Evolutionary conservation across 768 basidiomycete genomes (phyloP), one percentile per base, ranked within the genome.

Genomic region (Lyophyllum atratum): DNA sequence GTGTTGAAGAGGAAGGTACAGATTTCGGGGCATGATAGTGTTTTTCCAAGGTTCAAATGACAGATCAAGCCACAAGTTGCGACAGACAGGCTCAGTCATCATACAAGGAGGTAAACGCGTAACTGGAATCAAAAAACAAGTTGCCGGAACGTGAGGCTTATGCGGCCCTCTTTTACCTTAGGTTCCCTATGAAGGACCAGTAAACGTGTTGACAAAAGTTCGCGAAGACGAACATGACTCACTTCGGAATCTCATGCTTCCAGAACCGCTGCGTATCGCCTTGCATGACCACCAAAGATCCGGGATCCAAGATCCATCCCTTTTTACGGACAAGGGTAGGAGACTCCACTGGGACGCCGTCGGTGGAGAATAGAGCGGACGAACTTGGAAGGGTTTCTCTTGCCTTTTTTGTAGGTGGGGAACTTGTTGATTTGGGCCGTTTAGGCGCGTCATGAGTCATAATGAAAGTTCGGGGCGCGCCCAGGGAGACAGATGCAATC

Each of bases 171-270:
- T 37, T 63, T 68, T 11, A 70, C 64, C 43, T 68, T 68, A 0
- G 62, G 62, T 54, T 72, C 69, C 56, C 71, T 72, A 28, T 5
- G 21, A 19, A 33, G 39, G 28, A 40, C 4, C 24, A 24, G 14
- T 46, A 26, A 53, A n/a, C 46, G 19, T 48, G 4, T 19, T 15
- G 17, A 4, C 19, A 22, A 10, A 39, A 12, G 19, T 15, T 26
- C 9, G 10, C 42, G 4, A 25, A 15, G 19, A 15, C 10, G 10
- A 50, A 33, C 34, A 11, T 25, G 19, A 54, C 64, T 48, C 45
- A 70, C 71, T 64, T 72, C 2, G 71, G 69, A 33, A 72, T 72
- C 52, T 68, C 65, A 34, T 72, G 71, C 51, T 72, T 72, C 71
- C 71, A 72, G 45, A 63, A 60, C n/a, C 43, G 56, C 51, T 72